phyloP scores from a whole-genome alignment of 2,329 filamentous ascomycete genomes.

The Stachybotrys echinatus region DNA sequence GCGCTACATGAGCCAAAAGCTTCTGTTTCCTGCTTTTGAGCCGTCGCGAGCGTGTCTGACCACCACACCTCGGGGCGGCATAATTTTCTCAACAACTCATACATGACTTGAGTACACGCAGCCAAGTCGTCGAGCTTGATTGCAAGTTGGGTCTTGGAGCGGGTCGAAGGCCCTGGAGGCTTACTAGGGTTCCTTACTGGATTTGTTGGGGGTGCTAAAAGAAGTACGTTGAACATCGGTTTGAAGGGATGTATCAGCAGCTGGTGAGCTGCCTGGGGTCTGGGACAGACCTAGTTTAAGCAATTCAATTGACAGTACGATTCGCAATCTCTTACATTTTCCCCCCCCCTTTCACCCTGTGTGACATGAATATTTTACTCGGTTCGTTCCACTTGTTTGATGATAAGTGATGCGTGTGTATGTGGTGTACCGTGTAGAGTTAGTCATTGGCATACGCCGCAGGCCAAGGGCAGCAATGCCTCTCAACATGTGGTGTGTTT shows the following conservation, averaged over 20 bases:
- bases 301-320: background rate
- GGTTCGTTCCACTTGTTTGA: too few relatives aligned
- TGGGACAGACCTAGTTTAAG: background rate
- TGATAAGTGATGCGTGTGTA: too few relatives aligned
- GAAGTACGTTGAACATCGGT: background rate
- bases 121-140: background rate
- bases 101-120: background rate
- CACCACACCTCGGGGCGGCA: constrained; percentile 15
- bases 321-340: background rate
- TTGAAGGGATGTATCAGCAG: background rate
- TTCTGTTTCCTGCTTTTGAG: too few relatives aligned
- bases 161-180: background rate
- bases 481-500: too few relatives aligned
- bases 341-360: too few relatives aligned
- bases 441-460: too few relatives aligned
- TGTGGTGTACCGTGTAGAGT: too few relatives aligned
- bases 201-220: background rate
- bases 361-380: background rate
- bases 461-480: too few relatives aligned
- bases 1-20: background rate
- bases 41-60: constrained; percentile 11
- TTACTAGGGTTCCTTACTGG: background rate
- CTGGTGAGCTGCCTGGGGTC: background rate
- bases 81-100: constrained; percentile 16
- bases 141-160: background rate